Percentiles rank a stretch among this genome's conserved stretches.
phyloP scores from a whole-genome alignment of 495 filamentous ascomycete species.

The Talaromyces proteolyticus region DNA sequence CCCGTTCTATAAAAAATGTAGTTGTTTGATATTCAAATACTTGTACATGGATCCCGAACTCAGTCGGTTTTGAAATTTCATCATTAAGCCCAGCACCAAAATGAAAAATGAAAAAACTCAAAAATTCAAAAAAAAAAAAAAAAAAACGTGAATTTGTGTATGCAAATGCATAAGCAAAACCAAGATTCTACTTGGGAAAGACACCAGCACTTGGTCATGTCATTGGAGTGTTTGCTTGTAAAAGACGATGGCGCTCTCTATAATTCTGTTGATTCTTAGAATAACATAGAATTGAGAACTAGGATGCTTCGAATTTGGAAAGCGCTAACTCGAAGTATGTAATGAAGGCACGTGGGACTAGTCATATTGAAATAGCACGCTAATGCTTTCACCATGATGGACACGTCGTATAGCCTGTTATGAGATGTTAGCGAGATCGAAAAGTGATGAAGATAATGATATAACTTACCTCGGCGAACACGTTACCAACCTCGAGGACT shows the following conservation, averaged over 20 bases:
- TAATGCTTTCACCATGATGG: constrained; percentile 97
- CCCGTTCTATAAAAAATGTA: neutral
- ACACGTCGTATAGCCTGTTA: constrained; percentile 88
- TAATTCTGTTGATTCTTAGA: too few species aligned
- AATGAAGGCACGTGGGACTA: constrained; percentile 13
- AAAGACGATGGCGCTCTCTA: too few species aligned
- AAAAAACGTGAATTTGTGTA: too few species aligned
- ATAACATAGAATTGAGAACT: too few species aligned
- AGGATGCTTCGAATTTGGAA: too few species aligned
- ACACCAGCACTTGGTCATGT: constrained; percentile 3
- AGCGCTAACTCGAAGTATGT: too few species aligned
- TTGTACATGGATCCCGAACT: neutral
- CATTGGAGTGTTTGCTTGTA: too few species aligned
- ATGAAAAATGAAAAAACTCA: neutral
- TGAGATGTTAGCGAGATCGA: neutral
- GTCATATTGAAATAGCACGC: constrained; percentile 91
- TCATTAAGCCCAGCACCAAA: neutral
- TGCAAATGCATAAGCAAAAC: too few species aligned
- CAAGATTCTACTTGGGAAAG: constrained; percentile 10
- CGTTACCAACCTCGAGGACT: constrained; percentile 82
- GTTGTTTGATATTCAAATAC: neutral
- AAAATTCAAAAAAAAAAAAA: neutral
- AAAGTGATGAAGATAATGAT: constrained; percentile 6
- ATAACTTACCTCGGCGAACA: constrained; percentile 90
- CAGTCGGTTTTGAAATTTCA: neutral